These are phyloP conservation scores for Suhomyces bribrorum DNA, from an alignment of 1,139 yeast species.

Conservation along the genomic window DNA sequence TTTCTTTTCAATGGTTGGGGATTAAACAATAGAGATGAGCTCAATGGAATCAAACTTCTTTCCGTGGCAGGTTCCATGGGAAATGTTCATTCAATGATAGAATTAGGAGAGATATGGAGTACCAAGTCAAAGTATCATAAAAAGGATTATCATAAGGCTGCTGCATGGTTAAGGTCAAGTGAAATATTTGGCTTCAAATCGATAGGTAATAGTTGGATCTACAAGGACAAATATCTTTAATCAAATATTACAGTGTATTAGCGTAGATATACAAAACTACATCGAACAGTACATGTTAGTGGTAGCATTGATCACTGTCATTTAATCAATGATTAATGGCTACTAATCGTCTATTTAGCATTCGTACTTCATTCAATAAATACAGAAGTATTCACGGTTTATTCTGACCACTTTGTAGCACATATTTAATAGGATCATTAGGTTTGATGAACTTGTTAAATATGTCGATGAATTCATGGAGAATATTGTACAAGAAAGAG, in stretches of 20 bases:
- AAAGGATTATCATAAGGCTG: conserved; percentile 64
- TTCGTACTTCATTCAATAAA: neutral
- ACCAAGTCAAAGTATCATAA: conserved; percentile 55
- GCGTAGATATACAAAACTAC: neutral
- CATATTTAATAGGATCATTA: conserved; percentile 17
- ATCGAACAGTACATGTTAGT: neutral
- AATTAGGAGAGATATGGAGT: conserved; percentile 71
- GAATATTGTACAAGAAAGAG: conserved; percentile 32
- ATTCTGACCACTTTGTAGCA: conserved; percentile 15
- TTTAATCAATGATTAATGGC: no score
- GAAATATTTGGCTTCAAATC: conserved; percentile 64
- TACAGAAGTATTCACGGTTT: neutral
- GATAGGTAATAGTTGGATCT: conserved; percentile 78
- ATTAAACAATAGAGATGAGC: conserved; percentile 51
- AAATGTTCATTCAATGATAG: conserved; percentile 66
- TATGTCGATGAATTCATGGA: conserved; percentile 35
- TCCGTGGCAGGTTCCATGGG: conserved; percentile 73
- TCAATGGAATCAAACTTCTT: conserved; percentile 57
- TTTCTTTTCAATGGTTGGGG: conserved; percentile 65
- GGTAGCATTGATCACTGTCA: no score
- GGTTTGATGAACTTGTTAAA: conserved; percentile 22
- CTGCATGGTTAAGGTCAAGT: conserved; percentile 70
- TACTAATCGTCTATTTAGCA: no score
- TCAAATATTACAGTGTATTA: neutral
- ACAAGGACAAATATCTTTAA: conserved; percentile 60